Conservation (phyloP, 2,329 filamentous ascomycete genomes). For the Fonsecaea multimorphosa region DNA sequence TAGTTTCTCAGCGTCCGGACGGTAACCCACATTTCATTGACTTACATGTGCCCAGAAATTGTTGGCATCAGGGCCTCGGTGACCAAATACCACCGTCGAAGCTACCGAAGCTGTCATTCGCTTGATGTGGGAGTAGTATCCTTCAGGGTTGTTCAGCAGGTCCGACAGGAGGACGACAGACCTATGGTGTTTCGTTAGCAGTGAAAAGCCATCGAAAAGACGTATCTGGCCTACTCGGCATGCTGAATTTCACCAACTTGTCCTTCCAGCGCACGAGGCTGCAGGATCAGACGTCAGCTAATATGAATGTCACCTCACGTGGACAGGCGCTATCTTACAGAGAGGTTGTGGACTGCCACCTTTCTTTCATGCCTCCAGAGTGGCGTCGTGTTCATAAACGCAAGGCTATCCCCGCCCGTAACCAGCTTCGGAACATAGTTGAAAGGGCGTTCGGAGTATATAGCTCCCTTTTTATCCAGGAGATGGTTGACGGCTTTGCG, state of each 20-base stretch:
- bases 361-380: conserved; percentile 25
- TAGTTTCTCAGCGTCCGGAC: not conserved
- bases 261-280: conserved; percentile 19
- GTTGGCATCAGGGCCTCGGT: conserved; percentile 22
- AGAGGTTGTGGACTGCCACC: conserved; percentile 26
- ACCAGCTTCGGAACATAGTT: conserved; percentile 21
- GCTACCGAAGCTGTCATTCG: conserved; percentile 35
- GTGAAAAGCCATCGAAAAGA: not conserved
- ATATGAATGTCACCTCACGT: not conserved
- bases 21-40: not conserved
- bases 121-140: conserved; percentile 33
- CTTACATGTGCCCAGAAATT: conserved; percentile 26
- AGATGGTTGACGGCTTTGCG: conserved; percentile 20
- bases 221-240: conserved; percentile 18
- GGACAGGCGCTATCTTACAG: conserved; percentile 1
- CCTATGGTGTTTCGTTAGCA: conserved; percentile 3
- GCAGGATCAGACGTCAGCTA: conserved; percentile 4
- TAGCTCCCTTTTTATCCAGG: conserved; percentile 18
- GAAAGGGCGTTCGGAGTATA: conserved; percentile 18
- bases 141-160: conserved; percentile 23
- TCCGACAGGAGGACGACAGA: conserved; percentile 24
- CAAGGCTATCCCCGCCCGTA: conserved; percentile 25
- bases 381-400: conserved; percentile 26
- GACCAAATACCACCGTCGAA: conserved; percentile 32
- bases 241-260: conserved; percentile 23